Percentiles rank a stretch among this genome's conserved stretches.
Evolutionary conservation across 345 rosid species (phyloP).

Genomic region (Linum usitatissimum): DNA sequence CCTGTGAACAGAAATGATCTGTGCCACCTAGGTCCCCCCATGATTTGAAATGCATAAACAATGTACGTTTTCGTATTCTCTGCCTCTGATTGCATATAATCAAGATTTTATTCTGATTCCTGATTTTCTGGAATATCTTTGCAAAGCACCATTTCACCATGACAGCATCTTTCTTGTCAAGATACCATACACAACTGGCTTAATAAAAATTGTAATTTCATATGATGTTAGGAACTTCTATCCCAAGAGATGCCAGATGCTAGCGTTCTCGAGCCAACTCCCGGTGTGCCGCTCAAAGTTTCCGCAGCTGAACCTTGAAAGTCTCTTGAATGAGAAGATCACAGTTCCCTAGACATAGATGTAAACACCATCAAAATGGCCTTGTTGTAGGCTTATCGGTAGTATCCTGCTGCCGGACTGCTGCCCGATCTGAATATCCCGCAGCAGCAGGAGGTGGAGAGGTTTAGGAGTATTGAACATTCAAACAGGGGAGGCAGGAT

Average conservation of each 20-base stretch:
- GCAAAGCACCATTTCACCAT: neutral
- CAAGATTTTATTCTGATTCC: neutral
- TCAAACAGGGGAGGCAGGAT: no score
- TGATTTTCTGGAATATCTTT: neutral
- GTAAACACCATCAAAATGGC: neutral
- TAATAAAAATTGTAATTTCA: neutral
- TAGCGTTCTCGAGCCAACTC: constrained; percentile 51
- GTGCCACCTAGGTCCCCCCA: neutral
- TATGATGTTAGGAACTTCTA: constrained; percentile 44
- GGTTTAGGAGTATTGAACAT: no score
- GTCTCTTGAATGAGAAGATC: neutral
- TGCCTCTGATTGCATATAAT: neutral
- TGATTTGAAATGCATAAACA: neutral
- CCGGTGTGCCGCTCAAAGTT: constrained; percentile 61
- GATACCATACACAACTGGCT: neutral
- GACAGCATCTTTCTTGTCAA: neutral
- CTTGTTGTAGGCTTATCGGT: neutral
- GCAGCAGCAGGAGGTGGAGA: no score
- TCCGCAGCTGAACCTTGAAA: constrained; percentile 18
- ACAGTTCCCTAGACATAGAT: neutral
- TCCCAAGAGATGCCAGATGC: constrained; percentile 56
- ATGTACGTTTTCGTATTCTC: neutral
- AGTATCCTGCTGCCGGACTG: neutral
- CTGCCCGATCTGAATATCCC: no score
- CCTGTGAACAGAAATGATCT: neutral